These are phyloP conservation scores for Singerocomus rubriflavus DNA, from an alignment of 1,284 basidiomycete genomes.

Conservation along the genomic window DNA sequence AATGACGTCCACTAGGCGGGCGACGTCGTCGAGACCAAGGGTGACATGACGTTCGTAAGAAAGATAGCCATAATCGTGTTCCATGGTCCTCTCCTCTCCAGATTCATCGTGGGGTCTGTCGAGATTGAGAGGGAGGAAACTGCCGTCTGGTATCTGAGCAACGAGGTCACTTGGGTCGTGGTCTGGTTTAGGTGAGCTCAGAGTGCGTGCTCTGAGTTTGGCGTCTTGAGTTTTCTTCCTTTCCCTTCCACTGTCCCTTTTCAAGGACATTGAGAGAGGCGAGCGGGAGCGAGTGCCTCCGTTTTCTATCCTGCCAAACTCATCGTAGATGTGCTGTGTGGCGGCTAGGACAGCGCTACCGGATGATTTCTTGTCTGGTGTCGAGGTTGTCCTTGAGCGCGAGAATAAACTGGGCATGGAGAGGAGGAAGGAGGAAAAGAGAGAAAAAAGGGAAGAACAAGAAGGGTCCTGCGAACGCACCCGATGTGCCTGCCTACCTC, in stretches of 20 bases:
- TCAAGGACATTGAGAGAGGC: conserved; percentile 19
- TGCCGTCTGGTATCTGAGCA: conserved; percentile 55
- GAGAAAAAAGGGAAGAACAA: not conserved
- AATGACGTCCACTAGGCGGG: conserved; percentile 66
- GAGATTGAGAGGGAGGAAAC: conserved; percentile 59
- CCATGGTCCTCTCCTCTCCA: conserved; percentile 31
- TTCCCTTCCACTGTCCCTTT: conserved; percentile 47
- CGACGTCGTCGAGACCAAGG: conserved; percentile 72
- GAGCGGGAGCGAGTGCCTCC: conserved; percentile 34
- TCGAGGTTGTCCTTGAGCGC: conserved; percentile 52
- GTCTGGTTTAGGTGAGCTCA: conserved; percentile 35
- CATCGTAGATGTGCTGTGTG: conserved; percentile 43
- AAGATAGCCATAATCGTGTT: conserved; percentile 69
- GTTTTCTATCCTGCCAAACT: conserved; percentile 62
- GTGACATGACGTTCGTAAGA: conserved; percentile 69
- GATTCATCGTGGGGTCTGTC: conserved; percentile 43
- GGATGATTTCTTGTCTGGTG: conserved; percentile 37
- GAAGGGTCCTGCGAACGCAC: conserved; percentile 6
- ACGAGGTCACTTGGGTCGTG: conserved; percentile 34
- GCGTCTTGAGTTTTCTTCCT: conserved; percentile 52
- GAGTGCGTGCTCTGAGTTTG: conserved; percentile 38
- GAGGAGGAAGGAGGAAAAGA: conserved; percentile 7
- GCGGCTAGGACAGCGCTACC: conserved; percentile 11
- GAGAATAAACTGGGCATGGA: conserved; percentile 59
- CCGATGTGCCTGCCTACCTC: conserved; percentile 16